A percentile compares a stretch with the other conserved stretches of the same genome.
These are phyloP conservation scores for Sclerotinia spermophila DNA, from an alignment of 2,329 filamentous ascomycete genomes.

Conservation along the genomic window DNA sequence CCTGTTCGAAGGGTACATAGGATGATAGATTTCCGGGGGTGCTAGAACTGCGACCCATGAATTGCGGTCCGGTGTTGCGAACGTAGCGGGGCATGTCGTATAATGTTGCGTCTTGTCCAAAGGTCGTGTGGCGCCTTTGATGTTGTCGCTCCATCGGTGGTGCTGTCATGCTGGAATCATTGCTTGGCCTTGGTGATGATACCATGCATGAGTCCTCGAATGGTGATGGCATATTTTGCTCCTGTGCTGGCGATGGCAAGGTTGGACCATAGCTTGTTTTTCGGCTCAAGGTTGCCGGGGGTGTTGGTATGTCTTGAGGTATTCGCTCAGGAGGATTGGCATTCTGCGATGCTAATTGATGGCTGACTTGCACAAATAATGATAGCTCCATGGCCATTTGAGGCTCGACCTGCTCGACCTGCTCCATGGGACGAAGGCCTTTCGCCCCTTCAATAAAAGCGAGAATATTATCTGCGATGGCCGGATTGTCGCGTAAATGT, in stretches of 20 bases:
- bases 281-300: background rate
- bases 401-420: background rate
- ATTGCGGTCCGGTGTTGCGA: background rate
- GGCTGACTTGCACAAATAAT: background rate
- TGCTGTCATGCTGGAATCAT: background rate
- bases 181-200: background rate
- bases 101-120: background rate
- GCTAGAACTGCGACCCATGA: background rate
- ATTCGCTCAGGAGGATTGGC: background rate
- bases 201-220: background rate
- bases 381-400: background rate
- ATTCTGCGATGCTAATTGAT: background rate
- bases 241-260: background rate
- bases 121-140: background rate
- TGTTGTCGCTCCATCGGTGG: background rate
- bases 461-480: background rate
- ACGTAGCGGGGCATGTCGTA: background rate
- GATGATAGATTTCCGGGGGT: background rate
- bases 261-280: background rate
- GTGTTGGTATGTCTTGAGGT: background rate
- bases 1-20: background rate
- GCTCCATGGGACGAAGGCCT: background rate
- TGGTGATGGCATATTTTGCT: background rate
- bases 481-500: background rate
- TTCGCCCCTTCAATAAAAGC: background rate